phyloP scores from a whole-genome alignment of 805 yeast genomes.

The Pichia paraexigua region DNA sequence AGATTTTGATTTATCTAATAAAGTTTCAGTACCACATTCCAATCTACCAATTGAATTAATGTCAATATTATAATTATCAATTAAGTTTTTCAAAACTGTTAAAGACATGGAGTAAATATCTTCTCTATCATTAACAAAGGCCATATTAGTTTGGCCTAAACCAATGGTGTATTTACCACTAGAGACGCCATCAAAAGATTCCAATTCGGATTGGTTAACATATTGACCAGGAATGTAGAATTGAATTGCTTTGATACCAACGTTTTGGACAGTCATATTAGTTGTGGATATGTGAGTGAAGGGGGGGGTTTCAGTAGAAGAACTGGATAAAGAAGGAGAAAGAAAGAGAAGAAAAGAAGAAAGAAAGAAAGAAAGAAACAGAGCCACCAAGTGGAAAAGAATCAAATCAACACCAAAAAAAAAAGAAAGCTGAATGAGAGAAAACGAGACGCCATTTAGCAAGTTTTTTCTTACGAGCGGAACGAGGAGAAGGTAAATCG shows the following conservation, averaged over 20 bases:
- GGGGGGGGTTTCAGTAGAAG: not conserved
- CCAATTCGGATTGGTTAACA: constrained; percentile 86
- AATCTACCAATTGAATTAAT: constrained; percentile 78
- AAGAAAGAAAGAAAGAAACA: not conserved
- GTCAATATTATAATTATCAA: constrained; percentile 78
- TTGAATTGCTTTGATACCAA: constrained; percentile 96
- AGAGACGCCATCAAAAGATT: constrained; percentile 75
- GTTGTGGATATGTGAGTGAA: not conserved
- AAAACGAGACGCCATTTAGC: not conserved
- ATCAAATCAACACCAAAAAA: not conserved
- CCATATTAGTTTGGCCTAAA: constrained; percentile 96
- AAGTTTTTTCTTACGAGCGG: too few relatives aligned
- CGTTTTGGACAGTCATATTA: constrained; percentile 47
- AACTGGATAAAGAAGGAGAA: not conserved
- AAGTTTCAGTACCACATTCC: constrained; percentile 97
- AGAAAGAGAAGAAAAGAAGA: not conserved
- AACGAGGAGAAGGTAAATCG: not conserved
- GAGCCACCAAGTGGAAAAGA: not conserved
- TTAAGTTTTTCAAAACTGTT: constrained; percentile 73
- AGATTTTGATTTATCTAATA: constrained; percentile 93
- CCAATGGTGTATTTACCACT: constrained; percentile 98
- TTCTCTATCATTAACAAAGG: constrained; percentile 94
- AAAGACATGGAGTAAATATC: constrained; percentile 92
- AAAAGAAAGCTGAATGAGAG: too few relatives aligned
- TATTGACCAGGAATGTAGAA: constrained; percentile 78